A percentile compares a stretch with the other conserved stretches of the same genome.
These are phyloP conservation scores for Coffea eugenioides DNA, from an alignment of 257 asterid genomes.

Conservation along the genomic window DNA sequence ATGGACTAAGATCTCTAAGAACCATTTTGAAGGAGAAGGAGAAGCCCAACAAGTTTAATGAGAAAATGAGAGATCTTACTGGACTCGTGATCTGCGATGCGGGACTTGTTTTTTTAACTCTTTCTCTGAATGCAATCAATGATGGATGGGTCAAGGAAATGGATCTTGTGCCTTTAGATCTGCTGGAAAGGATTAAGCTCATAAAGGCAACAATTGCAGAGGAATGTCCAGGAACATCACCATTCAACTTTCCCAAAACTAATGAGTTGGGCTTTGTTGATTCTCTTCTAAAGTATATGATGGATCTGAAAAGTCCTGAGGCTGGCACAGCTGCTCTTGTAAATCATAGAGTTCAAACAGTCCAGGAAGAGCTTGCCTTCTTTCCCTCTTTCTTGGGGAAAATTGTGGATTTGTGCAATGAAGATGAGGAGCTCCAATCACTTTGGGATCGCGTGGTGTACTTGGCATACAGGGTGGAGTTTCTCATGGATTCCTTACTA, in stretches of 20 bases:
- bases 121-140: neutral
- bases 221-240: neutral
- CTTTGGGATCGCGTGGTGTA: no score
- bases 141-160: neutral
- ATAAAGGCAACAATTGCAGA: neutral
- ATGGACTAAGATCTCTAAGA: neutral
- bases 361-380: neutral
- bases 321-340: neutral
- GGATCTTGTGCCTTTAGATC: neutral
- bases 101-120: neutral
- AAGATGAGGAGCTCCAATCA: no score
- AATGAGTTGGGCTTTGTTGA: neutral
- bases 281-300: neutral
- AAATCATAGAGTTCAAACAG: neutral
- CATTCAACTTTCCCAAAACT: neutral
- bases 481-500: no score
- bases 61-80: neutral
- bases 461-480: no score
- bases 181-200: neutral
- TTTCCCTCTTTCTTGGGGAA: no score
- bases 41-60: neutral
- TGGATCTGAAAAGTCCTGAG: neutral
- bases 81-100: neutral
- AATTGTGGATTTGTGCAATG: no score
- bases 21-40: neutral